A percentile compares a stretch with the other conserved stretches of the same genome.
Conservation (phyloP, 2,329 filamentous ascomycete species). For the Alternaria infectoria region DNA sequence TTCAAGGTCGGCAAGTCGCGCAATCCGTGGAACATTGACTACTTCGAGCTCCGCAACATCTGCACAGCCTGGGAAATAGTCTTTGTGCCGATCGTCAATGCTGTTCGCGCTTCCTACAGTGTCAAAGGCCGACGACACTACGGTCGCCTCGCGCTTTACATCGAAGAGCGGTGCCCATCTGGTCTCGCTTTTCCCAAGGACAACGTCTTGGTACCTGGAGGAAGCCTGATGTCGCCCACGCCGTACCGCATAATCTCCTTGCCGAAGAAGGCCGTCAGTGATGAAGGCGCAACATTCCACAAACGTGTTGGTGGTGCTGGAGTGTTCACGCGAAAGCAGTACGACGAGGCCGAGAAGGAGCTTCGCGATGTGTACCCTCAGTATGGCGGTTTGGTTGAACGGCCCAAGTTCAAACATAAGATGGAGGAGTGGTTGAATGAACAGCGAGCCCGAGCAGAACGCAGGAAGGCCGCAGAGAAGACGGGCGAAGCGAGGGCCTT, state of each 20-base stretch:
- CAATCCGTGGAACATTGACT: constrained; percentile 35
- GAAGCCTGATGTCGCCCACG: constrained; percentile 21
- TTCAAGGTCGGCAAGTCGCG: constrained; percentile 40
- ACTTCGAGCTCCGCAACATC: constrained; percentile 36
- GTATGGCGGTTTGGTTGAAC: constrained; percentile 41
- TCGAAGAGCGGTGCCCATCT: constrained; percentile 37
- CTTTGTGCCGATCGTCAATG: constrained; percentile 40
- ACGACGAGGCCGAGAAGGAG: constrained; percentile 36
- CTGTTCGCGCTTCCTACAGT: constrained; percentile 36
- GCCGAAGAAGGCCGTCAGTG: constrained; percentile 6
- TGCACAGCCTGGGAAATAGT: constrained; percentile 38
- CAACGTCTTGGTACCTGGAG: constrained; percentile 25
- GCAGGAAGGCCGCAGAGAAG: constrained; percentile 17
- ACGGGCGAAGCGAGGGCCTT: constrained; percentile 11
- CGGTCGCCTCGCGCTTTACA: constrained; percentile 39
- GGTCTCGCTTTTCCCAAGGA: constrained; percentile 40
- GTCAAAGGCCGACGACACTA: constrained; percentile 35
- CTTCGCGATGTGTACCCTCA: constrained; percentile 36
- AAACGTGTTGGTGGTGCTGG: not conserved
- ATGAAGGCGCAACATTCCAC: not conserved
- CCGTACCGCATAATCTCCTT: constrained; percentile 30
- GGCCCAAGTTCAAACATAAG: constrained; percentile 35
- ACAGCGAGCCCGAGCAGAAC: constrained; percentile 27
- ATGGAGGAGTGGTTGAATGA: constrained; percentile 37
- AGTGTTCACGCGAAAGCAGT: constrained; percentile 26